Evolutionary conservation across 2,329 filamentous ascomycete genomes (phyloP).

Genomic region (Aspergillus flavus): DNA sequence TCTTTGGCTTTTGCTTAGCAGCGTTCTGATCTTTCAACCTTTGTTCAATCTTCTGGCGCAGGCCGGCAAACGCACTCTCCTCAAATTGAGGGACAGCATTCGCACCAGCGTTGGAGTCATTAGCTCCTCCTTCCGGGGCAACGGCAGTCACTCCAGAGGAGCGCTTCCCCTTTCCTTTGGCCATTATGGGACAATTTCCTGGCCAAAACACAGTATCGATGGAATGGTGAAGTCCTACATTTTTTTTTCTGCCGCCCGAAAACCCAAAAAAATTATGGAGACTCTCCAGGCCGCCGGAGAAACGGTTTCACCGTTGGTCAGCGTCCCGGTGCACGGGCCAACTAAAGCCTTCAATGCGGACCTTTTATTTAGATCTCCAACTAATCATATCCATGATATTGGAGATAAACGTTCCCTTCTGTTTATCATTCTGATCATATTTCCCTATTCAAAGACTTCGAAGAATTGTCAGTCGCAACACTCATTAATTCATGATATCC

Average conservation of each 20-base stretch:
- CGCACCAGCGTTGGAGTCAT: slow-evolving; percentile 23
- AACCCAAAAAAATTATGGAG: slow-evolving; percentile 15
- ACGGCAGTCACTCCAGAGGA: slow-evolving; percentile 29
- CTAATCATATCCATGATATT: slow-evolving; percentile 5
- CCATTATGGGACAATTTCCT: slow-evolving; percentile 34
- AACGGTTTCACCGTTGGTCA: slow-evolving; percentile 22
- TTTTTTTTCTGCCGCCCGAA: slow-evolving; percentile 39
- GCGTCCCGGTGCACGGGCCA: slow-evolving; percentile 9
- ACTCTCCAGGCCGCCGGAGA: slow-evolving; percentile 29
- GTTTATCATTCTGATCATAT: neutral
- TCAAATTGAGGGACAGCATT: slow-evolving; percentile 38
- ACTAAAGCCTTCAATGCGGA: neutral
- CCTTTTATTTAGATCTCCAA: slow-evolving; percentile 5
- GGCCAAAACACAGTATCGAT: slow-evolving; percentile 24
- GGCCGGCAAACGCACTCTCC: slow-evolving; percentile 42
- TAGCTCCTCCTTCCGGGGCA: slow-evolving; percentile 20
- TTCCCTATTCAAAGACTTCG: neutral
- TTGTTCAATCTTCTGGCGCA: slow-evolving; percentile 47
- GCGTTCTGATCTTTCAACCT: slow-evolving; percentile 39
- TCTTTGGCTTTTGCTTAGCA: slow-evolving; percentile 35
- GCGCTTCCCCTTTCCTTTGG: slow-evolving; percentile 41
- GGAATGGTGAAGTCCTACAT: slow-evolving; percentile 27
- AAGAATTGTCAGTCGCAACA: neutral
- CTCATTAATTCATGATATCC: slow-evolving; percentile 28
- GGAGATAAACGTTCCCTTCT: neutral